phyloP scores from a whole-genome alignment of 2,329 filamentous ascomycete species.

The Colletotrichum sojae region DNA sequence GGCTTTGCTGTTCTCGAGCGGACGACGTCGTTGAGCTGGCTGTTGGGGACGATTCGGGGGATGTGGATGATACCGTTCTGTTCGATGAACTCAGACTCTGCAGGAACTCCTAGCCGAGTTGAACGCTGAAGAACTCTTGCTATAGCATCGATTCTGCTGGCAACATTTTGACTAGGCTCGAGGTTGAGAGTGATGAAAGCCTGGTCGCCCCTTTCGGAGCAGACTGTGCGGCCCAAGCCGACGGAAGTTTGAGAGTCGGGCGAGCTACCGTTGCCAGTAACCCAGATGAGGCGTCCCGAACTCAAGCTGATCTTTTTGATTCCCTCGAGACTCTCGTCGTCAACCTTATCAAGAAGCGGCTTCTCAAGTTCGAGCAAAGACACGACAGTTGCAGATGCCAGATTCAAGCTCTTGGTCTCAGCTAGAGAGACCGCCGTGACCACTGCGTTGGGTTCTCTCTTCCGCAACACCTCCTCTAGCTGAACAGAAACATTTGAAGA shows the following conservation, averaged over 20 bases:
- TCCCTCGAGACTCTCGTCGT: background rate
- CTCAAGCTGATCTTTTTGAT: conserved; percentile 2
- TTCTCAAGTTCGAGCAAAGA: conserved; percentile 9
- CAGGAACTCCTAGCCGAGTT: background rate
- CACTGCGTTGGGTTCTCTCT: background rate
- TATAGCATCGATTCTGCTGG: background rate
- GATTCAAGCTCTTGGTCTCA: background rate
- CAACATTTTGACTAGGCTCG: background rate
- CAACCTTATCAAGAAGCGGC: background rate
- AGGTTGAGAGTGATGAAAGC: conserved; percentile 8
- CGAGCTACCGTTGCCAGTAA: background rate
- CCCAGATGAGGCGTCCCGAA: background rate
- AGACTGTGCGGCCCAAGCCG: conserved; percentile 6
- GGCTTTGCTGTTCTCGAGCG: conserved; percentile 47
- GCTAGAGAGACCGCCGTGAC: background rate
- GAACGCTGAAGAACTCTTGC: background rate
- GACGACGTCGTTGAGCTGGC: conserved; percentile 45
- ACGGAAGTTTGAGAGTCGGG: conserved; percentile 1
- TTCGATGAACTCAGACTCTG: conserved; percentile 16
- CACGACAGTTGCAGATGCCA: background rate
- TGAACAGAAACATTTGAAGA: conserved; percentile 41
- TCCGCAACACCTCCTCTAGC: background rate
- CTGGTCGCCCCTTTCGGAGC: conserved; percentile 18
- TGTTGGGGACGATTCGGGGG: conserved; percentile 48
- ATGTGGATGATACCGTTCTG: background rate